Conservation (phyloP, 164 flowering plant species). For the Buxus sempervirens region DNA sequence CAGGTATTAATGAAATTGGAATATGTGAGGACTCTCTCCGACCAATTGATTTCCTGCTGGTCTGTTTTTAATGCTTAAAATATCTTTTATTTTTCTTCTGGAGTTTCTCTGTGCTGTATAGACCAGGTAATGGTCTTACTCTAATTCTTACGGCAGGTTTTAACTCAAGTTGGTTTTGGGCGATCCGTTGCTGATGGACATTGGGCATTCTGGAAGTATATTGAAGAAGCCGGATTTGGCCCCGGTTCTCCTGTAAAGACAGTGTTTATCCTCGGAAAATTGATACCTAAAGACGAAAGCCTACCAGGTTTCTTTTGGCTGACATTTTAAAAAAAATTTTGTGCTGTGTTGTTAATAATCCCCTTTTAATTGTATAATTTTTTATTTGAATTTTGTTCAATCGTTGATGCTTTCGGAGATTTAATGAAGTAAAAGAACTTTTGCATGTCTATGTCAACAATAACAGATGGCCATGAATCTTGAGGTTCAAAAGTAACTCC, state of each 20-base stretch:
- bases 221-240: conserved; percentile 82
- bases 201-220: conserved; percentile 58
- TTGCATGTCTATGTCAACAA: too few relatives aligned
- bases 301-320: conserved; percentile 38
- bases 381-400: too few relatives aligned
- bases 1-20: conserved; percentile 32
- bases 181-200: conserved; percentile 15
- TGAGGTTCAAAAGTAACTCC: too few relatives aligned
- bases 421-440: too few relatives aligned
- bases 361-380: not conserved
- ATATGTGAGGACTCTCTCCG: not conserved
- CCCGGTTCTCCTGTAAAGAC: conserved; percentile 53
- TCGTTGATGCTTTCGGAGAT: too few relatives aligned
- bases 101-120: too few relatives aligned
- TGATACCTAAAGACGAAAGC: conserved; percentile 21
- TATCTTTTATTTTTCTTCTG: too few relatives aligned
- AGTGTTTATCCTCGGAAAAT: conserved; percentile 49
- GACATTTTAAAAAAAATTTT: not conserved
- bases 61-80: too few relatives aligned
- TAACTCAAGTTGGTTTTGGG: conserved; percentile 44
- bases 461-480: too few relatives aligned
- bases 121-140: not conserved
- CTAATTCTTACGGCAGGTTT: conserved; percentile 33
- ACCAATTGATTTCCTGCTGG: too few relatives aligned
- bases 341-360: not conserved